A percentile compares a stretch with the other conserved stretches of the same genome.
phyloP scores from a whole-genome alignment of 2,329 filamentous ascomycete genomes.

The Diaporthe aspalathi region DNA sequence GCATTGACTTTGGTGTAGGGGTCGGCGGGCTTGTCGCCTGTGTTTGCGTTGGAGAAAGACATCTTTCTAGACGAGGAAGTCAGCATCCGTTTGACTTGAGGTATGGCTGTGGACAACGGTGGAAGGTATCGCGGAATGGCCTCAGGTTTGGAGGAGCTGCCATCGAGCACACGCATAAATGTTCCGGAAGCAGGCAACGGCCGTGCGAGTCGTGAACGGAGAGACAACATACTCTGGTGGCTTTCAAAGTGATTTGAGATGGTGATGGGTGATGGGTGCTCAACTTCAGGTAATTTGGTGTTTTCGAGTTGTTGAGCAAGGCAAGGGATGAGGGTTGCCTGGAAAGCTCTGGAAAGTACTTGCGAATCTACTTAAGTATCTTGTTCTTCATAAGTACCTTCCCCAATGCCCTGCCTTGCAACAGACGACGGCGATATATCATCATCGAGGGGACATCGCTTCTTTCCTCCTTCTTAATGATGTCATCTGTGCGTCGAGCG shows the following conservation, averaged over 20 bases:
- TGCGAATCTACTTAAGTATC: slow-evolving; percentile 19
- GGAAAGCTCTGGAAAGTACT: neutral
- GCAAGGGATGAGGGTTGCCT: neutral
- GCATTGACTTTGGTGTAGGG: slow-evolving; percentile 82
- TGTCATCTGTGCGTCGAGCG: slow-evolving; percentile 31
- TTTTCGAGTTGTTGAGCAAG: neutral
- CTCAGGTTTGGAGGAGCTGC: neutral
- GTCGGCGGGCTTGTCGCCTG: slow-evolving; percentile 73
- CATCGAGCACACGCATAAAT: neutral
- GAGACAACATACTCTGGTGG: slow-evolving; percentile 33
- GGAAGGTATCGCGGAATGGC: neutral
- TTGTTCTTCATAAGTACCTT: neutral
- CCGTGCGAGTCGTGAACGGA: slow-evolving; percentile 6
- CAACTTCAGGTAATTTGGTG: neutral
- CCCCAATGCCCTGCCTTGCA: slow-evolving; percentile 10
- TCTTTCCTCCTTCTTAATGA: slow-evolving; percentile 21
- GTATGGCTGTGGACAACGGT: neutral
- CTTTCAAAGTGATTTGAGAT: neutral
- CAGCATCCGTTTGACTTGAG: slow-evolving; percentile 19
- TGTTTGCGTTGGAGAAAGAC: slow-evolving; percentile 67
- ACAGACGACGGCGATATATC: slow-evolving; percentile 14
- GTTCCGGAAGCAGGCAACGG: neutral
- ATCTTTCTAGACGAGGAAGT: slow-evolving; percentile 32
- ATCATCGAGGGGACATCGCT: slow-evolving; percentile 28
- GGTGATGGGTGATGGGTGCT: neutral